Percentiles rank a stretch among this genome's conserved stretches.
phyloP scores from a whole-genome alignment of 495 filamentous ascomycete genomes.

The Lophium mytilinum region DNA sequence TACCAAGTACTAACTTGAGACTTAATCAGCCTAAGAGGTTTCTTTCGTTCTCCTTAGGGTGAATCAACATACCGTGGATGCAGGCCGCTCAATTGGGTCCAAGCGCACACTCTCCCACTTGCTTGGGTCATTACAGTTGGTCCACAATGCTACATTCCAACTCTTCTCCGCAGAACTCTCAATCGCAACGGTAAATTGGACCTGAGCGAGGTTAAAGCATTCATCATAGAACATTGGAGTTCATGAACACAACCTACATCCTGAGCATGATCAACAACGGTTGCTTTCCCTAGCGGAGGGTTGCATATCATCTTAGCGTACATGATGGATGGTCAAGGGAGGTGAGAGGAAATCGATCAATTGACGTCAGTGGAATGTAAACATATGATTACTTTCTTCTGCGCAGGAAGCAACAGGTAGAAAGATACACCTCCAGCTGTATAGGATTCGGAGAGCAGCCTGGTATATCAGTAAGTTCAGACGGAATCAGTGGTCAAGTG shows the following conservation, averaged over 20 bases:
- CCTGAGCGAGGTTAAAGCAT: slow-evolving; percentile 23
- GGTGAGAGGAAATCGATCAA: not conserved
- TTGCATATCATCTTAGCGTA: slow-evolving; percentile 48
- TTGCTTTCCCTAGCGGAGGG: slow-evolving; percentile 64
- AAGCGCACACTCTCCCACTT: slow-evolving; percentile 46
- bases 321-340: slow-evolving; percentile 22
- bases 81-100: slow-evolving; percentile 36
- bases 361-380: not conserved
- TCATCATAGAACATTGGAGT: not conserved
- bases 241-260: slow-evolving; percentile 12
- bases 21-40: not conserved
- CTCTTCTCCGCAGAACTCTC: slow-evolving; percentile 49
- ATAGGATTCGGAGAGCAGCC: too few relatives aligned
- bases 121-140: slow-evolving; percentile 44
- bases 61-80: slow-evolving; percentile 25
- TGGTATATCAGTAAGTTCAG: too few relatives aligned
- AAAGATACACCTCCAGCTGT: too few relatives aligned
- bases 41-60: not conserved
- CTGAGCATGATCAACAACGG: slow-evolving; percentile 40
- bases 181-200: slow-evolving; percentile 62
- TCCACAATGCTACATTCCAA: slow-evolving; percentile 75
- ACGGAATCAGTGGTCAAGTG: too few relatives aligned
- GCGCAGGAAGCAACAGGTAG: too few relatives aligned
- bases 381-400: too few relatives aligned
- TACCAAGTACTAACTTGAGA: slow-evolving; percentile 6